Evolutionary conservation across 2,329 filamentous ascomycete genomes (phyloP), one percentile per base, ranked within the genome.

Genomic region (Aureobasidium zeae): DNA sequence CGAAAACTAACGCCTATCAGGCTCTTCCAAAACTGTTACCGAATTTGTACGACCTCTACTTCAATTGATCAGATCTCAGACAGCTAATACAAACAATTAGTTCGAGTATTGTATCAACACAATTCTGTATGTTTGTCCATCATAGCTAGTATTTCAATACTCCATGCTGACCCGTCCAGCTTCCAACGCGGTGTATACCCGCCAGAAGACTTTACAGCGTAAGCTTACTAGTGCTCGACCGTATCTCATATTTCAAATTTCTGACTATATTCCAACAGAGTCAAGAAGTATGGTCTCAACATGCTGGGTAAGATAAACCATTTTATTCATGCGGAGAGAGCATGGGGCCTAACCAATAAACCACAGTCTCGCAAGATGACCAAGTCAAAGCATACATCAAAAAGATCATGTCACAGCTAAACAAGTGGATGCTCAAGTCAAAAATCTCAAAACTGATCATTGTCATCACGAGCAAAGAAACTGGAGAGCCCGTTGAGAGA

Each of bases 371-470:
- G 22, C 79, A 87, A 51, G 91, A 98, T 63, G 91, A 96, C 69
- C 89, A 98, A 68, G 91, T 98, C 61, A 94, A 94, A 66, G 86
- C 88, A 22, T 98, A 98, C 68, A 94, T 98, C 72, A 95, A 94
- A 66, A 94, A 93, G 68, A 96, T 98, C 69, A 98, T 95, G 88
- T 81, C 81, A 20, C 91, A 98, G 66, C 77, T 98, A 47, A 89
- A 93, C 69, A 86, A 86, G 62, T 98, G 91, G 91, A 96, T 96
- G 87, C 74, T 87, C 42, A 85, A 83, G 55, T 86, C 88, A 62
- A 96, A 98, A 67, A 95, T 98, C 61, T 93, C 86, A 41, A 95
- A 94, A 65, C 78, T 98, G 10, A 88, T 98, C 48, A 83, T 98
- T 42, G 91, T 98, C 35, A 88, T 98, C 53, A 95, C 89, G 22